Evolutionary conservation across 495 filamentous ascomycete genomes (phyloP).

Genomic region (Usnea hakonensis): DNA sequence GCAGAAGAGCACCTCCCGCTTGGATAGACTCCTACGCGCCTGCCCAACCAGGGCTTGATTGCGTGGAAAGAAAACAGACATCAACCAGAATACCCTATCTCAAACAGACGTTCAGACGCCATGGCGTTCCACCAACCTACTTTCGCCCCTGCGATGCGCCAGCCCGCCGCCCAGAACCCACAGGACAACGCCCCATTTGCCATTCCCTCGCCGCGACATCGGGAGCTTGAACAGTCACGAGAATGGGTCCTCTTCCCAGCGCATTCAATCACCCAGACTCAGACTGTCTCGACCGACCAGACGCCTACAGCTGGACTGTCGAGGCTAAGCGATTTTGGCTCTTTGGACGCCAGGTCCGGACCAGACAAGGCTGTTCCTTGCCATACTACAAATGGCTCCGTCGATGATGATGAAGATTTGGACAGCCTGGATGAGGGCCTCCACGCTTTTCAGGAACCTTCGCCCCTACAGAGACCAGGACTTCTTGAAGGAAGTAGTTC

Average conservation of each 20-base stretch:
- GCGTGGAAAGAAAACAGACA: background rate
- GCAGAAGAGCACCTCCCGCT: background rate
- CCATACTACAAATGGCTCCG: slow-evolving; percentile 44
- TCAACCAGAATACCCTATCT: background rate
- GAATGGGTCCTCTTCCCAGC: slow-evolving; percentile 95
- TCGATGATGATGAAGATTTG: slow-evolving; percentile 68
- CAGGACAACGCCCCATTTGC: slow-evolving; percentile 39
- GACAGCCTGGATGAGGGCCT: slow-evolving; percentile 89
- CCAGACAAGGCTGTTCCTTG: slow-evolving; percentile 42
- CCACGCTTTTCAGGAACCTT: slow-evolving; percentile 68
- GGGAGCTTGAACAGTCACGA: slow-evolving; percentile 58
- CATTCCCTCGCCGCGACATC: slow-evolving; percentile 31
- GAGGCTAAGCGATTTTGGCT: slow-evolving; percentile 78
- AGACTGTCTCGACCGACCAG: slow-evolving; percentile 62
- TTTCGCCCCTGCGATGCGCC: slow-evolving; percentile 52
- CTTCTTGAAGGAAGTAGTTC: slow-evolving; percentile 46
- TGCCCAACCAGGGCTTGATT: background rate
- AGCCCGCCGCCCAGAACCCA: slow-evolving; percentile 45
- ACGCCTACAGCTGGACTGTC: slow-evolving; percentile 70
- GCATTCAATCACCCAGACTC: slow-evolving; percentile 53
- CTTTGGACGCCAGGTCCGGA: slow-evolving; percentile 50
- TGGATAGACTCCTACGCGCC: background rate
- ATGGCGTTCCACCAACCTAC: slow-evolving; percentile 86
- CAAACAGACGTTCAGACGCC: background rate
- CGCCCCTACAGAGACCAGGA: slow-evolving; percentile 43